phyloP scores from a whole-genome alignment of 2,329 filamentous ascomycete species.

The Graphium sp. region DNA sequence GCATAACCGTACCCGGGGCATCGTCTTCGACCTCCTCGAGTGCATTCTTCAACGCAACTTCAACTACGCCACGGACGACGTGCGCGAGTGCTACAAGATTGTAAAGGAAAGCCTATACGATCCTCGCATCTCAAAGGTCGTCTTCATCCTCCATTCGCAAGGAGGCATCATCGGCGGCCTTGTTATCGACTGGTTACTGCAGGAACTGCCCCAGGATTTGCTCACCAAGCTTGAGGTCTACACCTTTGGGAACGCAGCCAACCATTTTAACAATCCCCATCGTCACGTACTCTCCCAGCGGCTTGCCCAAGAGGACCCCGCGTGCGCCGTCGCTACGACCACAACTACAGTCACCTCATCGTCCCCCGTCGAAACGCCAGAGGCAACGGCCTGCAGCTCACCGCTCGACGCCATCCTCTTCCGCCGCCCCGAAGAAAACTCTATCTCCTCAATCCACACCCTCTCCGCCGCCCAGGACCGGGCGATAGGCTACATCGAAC shows the following conservation, averaged over 20 bases:
- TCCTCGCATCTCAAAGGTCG: conserved; percentile 45
- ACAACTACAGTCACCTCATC: conserved; percentile 13
- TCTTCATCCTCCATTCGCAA: conserved; percentile 63
- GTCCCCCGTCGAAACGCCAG: conserved; percentile 18
- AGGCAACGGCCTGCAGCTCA: conserved; percentile 9
- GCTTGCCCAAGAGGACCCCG: conserved; percentile 4
- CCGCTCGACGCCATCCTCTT: conserved; percentile 7
- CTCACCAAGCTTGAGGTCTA: conserved; percentile 57
- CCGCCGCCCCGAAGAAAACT: conserved; percentile 10
- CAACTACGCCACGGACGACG: conserved; percentile 52
- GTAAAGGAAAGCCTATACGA: conserved; percentile 49
- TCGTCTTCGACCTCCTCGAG: conserved; percentile 62
- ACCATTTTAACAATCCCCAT: conserved; percentile 68
- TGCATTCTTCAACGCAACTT: conserved; percentile 65
- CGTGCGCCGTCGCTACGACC: conserved; percentile 17
- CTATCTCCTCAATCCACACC: conserved; percentile 16
- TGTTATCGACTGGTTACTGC: conserved; percentile 60
- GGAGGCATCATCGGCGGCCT: conserved; percentile 59
- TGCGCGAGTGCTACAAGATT: conserved; percentile 41
- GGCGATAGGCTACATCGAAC: conserved; percentile 57
- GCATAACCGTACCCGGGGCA: conserved; percentile 59
- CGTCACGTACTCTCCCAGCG: conserved; percentile 27
- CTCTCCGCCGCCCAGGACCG: conserved; percentile 21
- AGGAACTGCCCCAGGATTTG: conserved; percentile 49
- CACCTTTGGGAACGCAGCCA: conserved; percentile 64